Conservation (phyloP, 495 filamentous ascomycete species). For the Aspergillus panamensis region DNA sequence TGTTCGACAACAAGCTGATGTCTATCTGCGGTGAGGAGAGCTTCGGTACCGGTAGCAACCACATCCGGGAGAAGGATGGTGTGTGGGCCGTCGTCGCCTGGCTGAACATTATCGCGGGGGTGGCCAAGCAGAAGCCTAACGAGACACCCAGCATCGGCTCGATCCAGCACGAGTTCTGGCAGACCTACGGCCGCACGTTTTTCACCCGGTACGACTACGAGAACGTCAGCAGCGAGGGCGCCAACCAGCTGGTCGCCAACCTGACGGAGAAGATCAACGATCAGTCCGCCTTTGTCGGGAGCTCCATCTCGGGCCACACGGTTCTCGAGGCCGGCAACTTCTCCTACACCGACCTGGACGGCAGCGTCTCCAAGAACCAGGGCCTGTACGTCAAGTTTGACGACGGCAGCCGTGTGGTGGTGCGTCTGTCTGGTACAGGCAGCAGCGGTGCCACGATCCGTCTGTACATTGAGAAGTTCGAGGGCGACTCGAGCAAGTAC, state of each 20-base stretch:
- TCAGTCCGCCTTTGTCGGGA: slow-evolving; percentile 76
- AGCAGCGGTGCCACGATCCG: slow-evolving; percentile 94
- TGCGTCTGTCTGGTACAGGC: slow-evolving; percentile 90
- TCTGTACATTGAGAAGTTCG: slow-evolving; percentile 93
- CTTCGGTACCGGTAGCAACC: slow-evolving; percentile 98
- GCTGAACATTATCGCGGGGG: slow-evolving; percentile 96
- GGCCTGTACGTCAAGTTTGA: slow-evolving; percentile 94
- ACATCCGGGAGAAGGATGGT: slow-evolving; percentile 98
- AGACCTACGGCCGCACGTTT: slow-evolving; percentile 93
- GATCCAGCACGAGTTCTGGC: slow-evolving; percentile 98
- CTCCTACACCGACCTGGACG: slow-evolving; percentile 93
- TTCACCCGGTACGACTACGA: slow-evolving; percentile 99
- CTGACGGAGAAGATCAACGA: slow-evolving; percentile 65
- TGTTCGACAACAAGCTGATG: slow-evolving; percentile 96
- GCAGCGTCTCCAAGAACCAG: slow-evolving; percentile 92
- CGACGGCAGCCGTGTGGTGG: slow-evolving; percentile 89
- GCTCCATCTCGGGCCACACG: slow-evolving; percentile 73
- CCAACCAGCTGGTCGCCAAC: slow-evolving; percentile 79
- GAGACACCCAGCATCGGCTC: slow-evolving; percentile 81
- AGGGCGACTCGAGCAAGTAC: slow-evolving; percentile 70
- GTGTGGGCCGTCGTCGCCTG: slow-evolving; percentile 96
- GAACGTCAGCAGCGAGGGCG: slow-evolving; percentile 83
- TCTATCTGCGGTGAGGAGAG: slow-evolving; percentile 98
- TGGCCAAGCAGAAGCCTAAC: slow-evolving; percentile 73
- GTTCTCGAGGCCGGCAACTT: slow-evolving; percentile 91